Evolutionary conservation across 2,329 filamentous ascomycete species (phyloP).

Genomic region (Phaeoacremonium minimum): DNA sequence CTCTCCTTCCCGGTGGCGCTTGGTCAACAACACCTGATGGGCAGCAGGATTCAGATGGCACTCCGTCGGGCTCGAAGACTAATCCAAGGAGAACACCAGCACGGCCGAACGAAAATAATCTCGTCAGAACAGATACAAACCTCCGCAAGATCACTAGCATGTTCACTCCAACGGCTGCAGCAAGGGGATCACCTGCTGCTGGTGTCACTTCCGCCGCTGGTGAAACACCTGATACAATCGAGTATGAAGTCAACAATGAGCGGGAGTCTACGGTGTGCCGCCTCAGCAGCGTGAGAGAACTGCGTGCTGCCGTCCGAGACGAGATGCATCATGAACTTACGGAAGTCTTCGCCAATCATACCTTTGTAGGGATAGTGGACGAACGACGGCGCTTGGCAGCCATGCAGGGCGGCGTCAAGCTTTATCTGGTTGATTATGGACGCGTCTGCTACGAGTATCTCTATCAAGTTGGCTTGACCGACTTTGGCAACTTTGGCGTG

Average conservation of each 20-base stretch:
- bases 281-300: slow-evolving; percentile 78
- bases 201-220: slow-evolving; percentile 20
- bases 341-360: slow-evolving; percentile 81
- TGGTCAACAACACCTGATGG: slow-evolving; percentile 18
- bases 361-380: slow-evolving; percentile 91
- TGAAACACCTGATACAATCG: slow-evolving; percentile 43
- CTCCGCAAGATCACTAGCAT: slow-evolving; percentile 95
- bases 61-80: slow-evolving; percentile 25
- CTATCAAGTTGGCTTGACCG: slow-evolving; percentile 89
- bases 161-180: slow-evolving; percentile 66
- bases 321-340: slow-evolving; percentile 81
- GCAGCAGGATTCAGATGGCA: slow-evolving; percentile 18
- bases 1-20: slow-evolving; percentile 67
- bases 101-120: slow-evolving; percentile 75
- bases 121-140: slow-evolving; percentile 85
- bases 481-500: slow-evolving; percentile 90
- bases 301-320: slow-evolving; percentile 76
- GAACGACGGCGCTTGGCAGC: slow-evolving; percentile 82
- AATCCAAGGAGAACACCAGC: slow-evolving; percentile 35
- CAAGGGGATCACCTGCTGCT: slow-evolving; percentile 23
- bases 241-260: slow-evolving; percentile 65
- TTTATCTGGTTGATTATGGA: slow-evolving; percentile 92
- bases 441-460: slow-evolving; percentile 84
- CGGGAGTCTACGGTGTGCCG: slow-evolving; percentile 67
- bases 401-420: slow-evolving; percentile 86